A percentile compares a stretch with the other conserved stretches of the same genome.
These are phyloP conservation scores for Rugonectria rugulosa DNA, from an alignment of 2,329 filamentous ascomycete genomes.

Conservation along the genomic window DNA sequence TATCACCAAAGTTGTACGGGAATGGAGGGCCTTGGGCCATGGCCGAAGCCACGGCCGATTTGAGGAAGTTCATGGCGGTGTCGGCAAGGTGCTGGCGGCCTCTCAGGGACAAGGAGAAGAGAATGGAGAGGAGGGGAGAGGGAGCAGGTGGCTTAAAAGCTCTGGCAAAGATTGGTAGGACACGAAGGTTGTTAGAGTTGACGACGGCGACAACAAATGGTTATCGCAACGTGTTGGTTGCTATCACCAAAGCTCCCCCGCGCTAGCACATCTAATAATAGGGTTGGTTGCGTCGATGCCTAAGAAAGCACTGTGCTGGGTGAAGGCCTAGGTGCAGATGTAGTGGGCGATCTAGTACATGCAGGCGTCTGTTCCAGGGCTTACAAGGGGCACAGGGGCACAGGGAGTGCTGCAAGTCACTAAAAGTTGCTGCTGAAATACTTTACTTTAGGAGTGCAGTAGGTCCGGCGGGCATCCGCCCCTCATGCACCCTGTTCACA, in stretches of 20 bases:
- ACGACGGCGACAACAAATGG: slow-evolving; percentile 1
- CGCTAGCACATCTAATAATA: slow-evolving; percentile 24
- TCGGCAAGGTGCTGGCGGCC: background rate
- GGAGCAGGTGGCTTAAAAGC: background rate
- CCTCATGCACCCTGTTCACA: too few relatives aligned
- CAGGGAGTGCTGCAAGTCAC: too few relatives aligned
- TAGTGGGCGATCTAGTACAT: too few relatives aligned
- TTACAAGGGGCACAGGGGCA: too few relatives aligned
- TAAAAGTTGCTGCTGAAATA: too few relatives aligned
- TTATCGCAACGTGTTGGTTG: slow-evolving; percentile 38
- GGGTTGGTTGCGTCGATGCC: slow-evolving; percentile 16
- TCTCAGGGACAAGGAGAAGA: background rate
- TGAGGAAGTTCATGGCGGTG: slow-evolving; percentile 88
- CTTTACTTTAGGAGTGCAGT: too few relatives aligned
- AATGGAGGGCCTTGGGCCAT: slow-evolving; percentile 95
- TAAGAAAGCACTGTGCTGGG: background rate
- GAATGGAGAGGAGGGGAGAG: too few relatives aligned
- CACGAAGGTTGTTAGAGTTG: slow-evolving; percentile 3
- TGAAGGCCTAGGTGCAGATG: too few relatives aligned
- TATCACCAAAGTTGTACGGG: slow-evolving; percentile 91
- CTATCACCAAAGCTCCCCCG: slow-evolving; percentile 33
- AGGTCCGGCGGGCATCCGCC: too few relatives aligned
- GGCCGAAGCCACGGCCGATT: slow-evolving; percentile 95
- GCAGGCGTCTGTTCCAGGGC: too few relatives aligned
- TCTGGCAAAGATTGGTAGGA: background rate